A percentile compares a stretch with the other conserved stretches of the same genome.
Evolutionary conservation across 331 rosid genomes (phyloP).

Genomic region (Rhamnella rubrinervis): DNA sequence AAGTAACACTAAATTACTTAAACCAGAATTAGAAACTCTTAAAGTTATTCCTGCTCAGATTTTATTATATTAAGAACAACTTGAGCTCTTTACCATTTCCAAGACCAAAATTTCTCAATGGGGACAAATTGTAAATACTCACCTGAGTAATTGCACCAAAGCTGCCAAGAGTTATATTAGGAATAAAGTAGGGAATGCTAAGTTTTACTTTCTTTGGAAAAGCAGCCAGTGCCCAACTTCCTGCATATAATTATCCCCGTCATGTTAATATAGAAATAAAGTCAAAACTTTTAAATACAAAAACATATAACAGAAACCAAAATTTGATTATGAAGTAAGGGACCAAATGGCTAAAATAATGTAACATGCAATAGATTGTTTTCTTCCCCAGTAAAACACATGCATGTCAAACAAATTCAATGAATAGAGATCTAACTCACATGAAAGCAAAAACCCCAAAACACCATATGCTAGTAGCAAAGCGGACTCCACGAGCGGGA

Average conservation of each 20-base stretch:
- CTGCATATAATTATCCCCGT: slow-evolving; percentile 50
- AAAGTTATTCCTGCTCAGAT: background rate
- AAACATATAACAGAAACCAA: background rate
- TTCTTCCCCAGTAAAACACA: background rate
- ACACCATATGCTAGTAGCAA: slow-evolving; percentile 93
- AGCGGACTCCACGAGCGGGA: slow-evolving; percentile 84
- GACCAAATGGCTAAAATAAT: background rate
- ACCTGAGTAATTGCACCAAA: slow-evolving; percentile 98
- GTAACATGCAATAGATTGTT: background rate
- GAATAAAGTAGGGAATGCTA: slow-evolving; percentile 89
- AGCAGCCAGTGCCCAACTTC: slow-evolving; percentile 97
- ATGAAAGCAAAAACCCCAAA: slow-evolving; percentile 87
- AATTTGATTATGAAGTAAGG: too few species aligned
- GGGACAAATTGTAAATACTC: slow-evolving; percentile 21
- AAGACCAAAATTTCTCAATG: slow-evolving; percentile 12
- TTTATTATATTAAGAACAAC: background rate
- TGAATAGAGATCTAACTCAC: slow-evolving; percentile 45
- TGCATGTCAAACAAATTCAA: slow-evolving; percentile 18
- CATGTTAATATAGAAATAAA: slow-evolving; percentile 18
- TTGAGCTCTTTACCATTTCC: background rate
- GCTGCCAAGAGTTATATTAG: slow-evolving; percentile 87
- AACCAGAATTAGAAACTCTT: background rate
- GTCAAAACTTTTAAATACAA: slow-evolving; percentile 11
- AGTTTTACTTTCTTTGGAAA: slow-evolving; percentile 90
- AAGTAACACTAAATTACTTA: background rate